These are phyloP conservation scores for Dipteronia dyeriana DNA, from an alignment of 345 rosid species.

Conservation along the genomic window DNA sequence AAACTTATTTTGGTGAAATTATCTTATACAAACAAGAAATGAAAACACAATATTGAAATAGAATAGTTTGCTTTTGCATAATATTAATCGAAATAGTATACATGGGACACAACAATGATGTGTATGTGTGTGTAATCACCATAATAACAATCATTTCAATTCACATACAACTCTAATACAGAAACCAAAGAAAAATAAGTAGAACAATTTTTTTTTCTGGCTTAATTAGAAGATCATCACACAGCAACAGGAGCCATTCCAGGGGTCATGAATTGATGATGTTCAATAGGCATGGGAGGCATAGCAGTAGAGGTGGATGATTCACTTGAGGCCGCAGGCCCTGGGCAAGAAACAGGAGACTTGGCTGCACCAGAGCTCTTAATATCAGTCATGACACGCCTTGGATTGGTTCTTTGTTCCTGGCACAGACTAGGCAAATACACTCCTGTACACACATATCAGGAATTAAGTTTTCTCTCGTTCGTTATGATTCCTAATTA, in stretches of 20 bases:
- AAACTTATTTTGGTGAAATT: no score
- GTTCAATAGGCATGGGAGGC: background rate
- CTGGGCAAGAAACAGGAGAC: background rate
- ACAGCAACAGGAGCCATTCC: background rate
- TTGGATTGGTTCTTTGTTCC: slow-evolving; percentile 2
- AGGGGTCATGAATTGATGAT: background rate
- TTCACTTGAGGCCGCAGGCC: background rate
- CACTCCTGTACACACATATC: background rate
- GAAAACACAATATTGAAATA: background rate
- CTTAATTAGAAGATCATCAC: background rate
- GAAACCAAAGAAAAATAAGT: background rate
- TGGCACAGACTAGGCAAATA: slow-evolving; percentile 16
- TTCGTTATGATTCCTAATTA: no score
- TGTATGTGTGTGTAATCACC: background rate
- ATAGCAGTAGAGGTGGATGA: background rate
- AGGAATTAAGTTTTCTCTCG: no score
- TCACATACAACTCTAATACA: background rate
- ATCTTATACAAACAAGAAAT: background rate
- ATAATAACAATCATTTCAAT: background rate
- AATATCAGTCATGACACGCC: slow-evolving; percentile 1
- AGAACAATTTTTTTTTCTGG: background rate
- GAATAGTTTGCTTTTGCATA: background rate
- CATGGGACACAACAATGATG: background rate
- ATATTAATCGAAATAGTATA: background rate
- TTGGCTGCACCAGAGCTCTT: slow-evolving; percentile 7